Conservation (phyloP, 2,329 filamentous ascomycete species). For the Colletotrichum abscissum region DNA sequence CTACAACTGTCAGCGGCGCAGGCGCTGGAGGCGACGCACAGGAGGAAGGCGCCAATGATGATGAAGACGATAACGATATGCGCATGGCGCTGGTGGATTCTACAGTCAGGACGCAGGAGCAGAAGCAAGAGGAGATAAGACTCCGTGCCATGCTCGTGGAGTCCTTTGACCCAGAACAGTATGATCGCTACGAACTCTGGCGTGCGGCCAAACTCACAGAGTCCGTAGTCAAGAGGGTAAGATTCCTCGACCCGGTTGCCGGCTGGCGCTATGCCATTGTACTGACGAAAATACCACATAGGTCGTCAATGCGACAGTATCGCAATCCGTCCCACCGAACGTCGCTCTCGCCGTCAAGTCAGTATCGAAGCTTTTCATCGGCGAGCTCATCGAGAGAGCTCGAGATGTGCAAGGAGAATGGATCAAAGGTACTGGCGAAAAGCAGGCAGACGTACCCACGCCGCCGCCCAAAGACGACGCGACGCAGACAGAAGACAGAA, state of each 20-base stretch:
- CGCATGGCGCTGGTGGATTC: constrained; percentile 69
- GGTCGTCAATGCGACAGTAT: constrained; percentile 84
- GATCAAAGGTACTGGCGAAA: constrained; percentile 68
- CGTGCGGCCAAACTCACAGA: constrained; percentile 76
- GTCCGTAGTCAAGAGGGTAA: constrained; percentile 74
- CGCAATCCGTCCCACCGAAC: constrained; percentile 79
- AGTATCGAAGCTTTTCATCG: constrained; percentile 81
- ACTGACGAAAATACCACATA: constrained; percentile 42
- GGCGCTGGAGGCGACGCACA: constrained; percentile 53
- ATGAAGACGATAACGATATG: constrained; percentile 60
- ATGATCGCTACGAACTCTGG: constrained; percentile 77
- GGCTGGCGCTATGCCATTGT: not conserved
- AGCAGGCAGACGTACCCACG: constrained; percentile 63
- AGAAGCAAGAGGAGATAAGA: constrained; percentile 71
- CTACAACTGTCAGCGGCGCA: constrained; percentile 55
- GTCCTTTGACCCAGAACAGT: constrained; percentile 74
- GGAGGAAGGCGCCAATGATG: constrained; percentile 66
- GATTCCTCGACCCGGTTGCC: constrained; percentile 38
- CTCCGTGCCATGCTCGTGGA: constrained; percentile 71
- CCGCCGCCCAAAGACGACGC: constrained; percentile 48
- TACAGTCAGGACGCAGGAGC: constrained; percentile 72
- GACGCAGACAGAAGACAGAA: constrained; percentile 48
- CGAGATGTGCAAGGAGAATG: constrained; percentile 79
- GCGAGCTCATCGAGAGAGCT: constrained; percentile 79
- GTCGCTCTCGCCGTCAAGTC: constrained; percentile 82